These are phyloP conservation scores for Arabidopsis suecica DNA, from an alignment of 345 rosid species.

Conservation along the genomic window DNA sequence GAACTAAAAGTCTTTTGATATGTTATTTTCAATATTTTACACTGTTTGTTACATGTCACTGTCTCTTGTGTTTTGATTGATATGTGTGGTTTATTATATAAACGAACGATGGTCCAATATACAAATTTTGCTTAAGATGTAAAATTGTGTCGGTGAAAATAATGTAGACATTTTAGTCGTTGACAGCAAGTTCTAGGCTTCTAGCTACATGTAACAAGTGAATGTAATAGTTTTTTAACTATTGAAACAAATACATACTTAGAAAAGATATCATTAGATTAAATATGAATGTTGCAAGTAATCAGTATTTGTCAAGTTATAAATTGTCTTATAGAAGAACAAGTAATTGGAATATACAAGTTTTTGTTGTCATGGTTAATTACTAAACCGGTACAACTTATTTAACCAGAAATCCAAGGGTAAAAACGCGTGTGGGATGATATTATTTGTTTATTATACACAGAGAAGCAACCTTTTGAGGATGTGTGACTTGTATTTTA, in stretches of 20 bases:
- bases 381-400: neutral
- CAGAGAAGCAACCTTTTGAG: constrained; percentile 24
- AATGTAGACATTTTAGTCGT: constrained; percentile 10
- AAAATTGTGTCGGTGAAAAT: constrained; percentile 10
- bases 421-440: neutral
- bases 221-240: neutral
- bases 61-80: constrained; percentile 15
- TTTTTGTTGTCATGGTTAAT: too few relatives aligned
- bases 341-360: too few relatives aligned
- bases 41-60: constrained; percentile 40
- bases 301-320: too few relatives aligned
- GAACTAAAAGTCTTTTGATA: constrained; percentile 18
- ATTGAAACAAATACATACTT: neutral
- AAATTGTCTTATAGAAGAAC: too few relatives aligned
- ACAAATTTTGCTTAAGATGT: constrained; percentile 7
- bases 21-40: constrained; percentile 27
- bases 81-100: constrained; percentile 11
- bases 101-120: constrained; percentile 17
- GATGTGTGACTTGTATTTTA: constrained; percentile 11
- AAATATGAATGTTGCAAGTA: neutral
- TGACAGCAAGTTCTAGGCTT: constrained; percentile 11
- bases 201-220: constrained; percentile 19
- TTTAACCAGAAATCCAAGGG: neutral
- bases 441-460: neutral
- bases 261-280: neutral